Evolutionary conservation across 768 basidiomycete genomes (phyloP).

Genomic region (Suillus plorans): DNA sequence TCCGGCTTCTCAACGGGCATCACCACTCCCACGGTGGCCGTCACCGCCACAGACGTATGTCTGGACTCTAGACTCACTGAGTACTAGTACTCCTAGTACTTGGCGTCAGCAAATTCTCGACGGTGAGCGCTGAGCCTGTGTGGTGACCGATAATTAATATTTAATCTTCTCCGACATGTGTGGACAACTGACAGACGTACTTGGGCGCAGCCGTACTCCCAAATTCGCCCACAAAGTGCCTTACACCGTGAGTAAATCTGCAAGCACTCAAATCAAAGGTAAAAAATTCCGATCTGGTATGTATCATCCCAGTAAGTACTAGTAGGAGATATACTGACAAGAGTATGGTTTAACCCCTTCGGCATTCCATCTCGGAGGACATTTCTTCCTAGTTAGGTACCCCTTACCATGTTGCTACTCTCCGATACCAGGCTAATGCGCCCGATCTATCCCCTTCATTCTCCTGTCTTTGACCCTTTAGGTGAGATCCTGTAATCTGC

Average conservation of each 20-base stretch:
- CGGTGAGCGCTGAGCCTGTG: background rate
- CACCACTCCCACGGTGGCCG: background rate
- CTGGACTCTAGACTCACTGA: background rate
- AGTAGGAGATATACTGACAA: background rate
- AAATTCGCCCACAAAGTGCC: background rate
- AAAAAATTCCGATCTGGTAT: background rate
- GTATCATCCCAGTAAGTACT: no score
- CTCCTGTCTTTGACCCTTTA: background rate
- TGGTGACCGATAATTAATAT: background rate
- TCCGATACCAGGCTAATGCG: background rate
- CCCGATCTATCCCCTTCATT: background rate
- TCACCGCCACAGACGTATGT: background rate
- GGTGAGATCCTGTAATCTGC: background rate
- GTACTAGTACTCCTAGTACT: background rate
- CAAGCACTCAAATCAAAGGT: background rate
- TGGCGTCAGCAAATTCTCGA: background rate
- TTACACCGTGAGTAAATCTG: background rate
- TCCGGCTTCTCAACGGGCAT: background rate
- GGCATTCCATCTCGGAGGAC: background rate
- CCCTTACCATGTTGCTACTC: background rate
- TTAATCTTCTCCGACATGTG: background rate
- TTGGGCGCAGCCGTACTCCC: background rate
- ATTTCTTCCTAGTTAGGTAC: background rate
- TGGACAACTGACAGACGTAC: background rate
- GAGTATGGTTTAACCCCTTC: no score